A percentile compares a stretch with the other conserved stretches of the same genome.
Conservation (phyloP, 805 yeast genomes). For the Wickerhamiella siamensis region DNA sequence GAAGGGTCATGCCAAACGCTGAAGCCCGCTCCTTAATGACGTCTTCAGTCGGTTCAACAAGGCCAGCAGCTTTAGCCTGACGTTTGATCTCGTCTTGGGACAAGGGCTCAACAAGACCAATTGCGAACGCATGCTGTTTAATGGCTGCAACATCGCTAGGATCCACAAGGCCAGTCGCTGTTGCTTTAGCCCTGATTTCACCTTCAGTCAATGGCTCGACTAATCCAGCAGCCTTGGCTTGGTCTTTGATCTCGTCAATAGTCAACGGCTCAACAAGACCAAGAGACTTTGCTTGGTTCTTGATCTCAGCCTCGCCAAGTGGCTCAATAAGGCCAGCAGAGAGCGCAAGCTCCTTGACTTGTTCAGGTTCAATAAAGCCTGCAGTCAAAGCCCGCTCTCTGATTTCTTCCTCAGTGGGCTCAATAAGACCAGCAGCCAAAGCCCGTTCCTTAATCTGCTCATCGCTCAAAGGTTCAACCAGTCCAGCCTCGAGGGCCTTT, state of each 20-base stretch:
- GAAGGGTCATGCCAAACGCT: constrained; percentile 51
- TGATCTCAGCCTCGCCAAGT: constrained; percentile 40
- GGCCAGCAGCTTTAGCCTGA: constrained; percentile 16
- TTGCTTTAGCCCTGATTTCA: constrained; percentile 1
- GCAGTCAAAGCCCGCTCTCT: constrained; percentile 6
- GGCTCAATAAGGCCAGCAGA: constrained; percentile 2
- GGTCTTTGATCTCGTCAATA: constrained; percentile 9
- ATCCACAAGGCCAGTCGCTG: background rate
- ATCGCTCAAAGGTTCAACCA: constrained; percentile 11
- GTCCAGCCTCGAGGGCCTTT: constrained; percentile 17
- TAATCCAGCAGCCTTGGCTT: constrained; percentile 18
- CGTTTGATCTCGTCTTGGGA: constrained; percentile 7
- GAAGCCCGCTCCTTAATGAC: constrained; percentile 35
- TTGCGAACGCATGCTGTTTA: constrained; percentile 40
- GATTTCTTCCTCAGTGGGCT: constrained; percentile 7
- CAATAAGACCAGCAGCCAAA: constrained; percentile 25
- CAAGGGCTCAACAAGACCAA: constrained; percentile 40
- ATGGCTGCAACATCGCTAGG: constrained; percentile 3
- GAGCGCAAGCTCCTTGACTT: constrained; percentile 1
- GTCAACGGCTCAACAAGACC: constrained; percentile 13
- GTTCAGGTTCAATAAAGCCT: constrained; percentile 12
- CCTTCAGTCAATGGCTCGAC: constrained; percentile 11
- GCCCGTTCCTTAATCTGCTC: constrained; percentile 40
- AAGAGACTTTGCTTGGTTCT: constrained; percentile 15
- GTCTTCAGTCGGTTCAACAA: constrained; percentile 5